Conservation (phyloP, 2,329 filamentous ascomycete species). For the Pseudogymnoascus sp. region DNA sequence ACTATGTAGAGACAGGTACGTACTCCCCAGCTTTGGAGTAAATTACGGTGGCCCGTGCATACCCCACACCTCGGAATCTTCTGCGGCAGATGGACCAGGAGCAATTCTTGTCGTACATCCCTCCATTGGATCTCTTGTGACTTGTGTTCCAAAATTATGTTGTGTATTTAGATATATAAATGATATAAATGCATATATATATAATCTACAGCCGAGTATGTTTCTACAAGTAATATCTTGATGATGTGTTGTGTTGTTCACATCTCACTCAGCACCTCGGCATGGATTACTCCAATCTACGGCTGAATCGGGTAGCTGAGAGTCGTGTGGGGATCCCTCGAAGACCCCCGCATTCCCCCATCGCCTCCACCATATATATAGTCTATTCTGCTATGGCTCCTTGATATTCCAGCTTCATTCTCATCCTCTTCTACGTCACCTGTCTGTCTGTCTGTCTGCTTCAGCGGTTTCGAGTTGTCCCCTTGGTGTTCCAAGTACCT, state of each 20-base stretch:
- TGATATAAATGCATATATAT: neutral
- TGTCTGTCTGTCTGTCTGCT: neutral
- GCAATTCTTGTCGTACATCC: neutral
- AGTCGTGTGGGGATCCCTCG: neutral
- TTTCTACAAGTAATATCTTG: neutral
- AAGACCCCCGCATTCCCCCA: slow-evolving; percentile 1
- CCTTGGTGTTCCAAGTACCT: neutral
- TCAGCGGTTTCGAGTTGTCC: neutral
- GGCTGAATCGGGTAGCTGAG: neutral
- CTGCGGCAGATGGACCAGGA: neutral
- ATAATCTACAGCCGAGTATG: neutral
- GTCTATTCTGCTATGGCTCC: neutral
- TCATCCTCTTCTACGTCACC: neutral
- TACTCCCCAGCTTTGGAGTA: neutral
- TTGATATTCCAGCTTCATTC: neutral
- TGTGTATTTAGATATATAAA: neutral
- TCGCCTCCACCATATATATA: neutral
- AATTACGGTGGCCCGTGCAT: neutral
- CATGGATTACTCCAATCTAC: neutral
- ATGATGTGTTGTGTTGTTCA: neutral
- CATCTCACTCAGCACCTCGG: neutral
- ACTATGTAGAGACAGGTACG: neutral
- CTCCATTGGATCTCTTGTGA: neutral
- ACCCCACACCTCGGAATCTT: neutral
- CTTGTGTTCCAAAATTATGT: neutral